Conservation (phyloP, 2,329 filamentous ascomycete species). For the Pezicula radicicola region DNA sequence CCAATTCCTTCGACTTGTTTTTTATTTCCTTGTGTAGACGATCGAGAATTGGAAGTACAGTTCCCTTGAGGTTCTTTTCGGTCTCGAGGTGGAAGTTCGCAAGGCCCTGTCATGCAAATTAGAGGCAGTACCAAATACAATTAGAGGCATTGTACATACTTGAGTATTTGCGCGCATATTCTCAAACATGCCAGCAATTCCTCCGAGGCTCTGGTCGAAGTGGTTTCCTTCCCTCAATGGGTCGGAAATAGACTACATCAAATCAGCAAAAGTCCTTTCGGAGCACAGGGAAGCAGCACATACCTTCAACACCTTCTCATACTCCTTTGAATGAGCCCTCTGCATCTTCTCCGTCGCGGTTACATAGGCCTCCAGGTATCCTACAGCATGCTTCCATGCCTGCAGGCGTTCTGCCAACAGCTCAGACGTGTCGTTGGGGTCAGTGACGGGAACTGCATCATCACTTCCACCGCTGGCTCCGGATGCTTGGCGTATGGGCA, state of each 20-base stretch:
- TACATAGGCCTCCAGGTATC: conserved; percentile 89
- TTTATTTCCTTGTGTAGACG: conserved; percentile 95
- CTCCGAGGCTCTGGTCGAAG: conserved; percentile 87
- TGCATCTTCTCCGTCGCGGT: conserved; percentile 82
- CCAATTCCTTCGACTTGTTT: conserved; percentile 88
- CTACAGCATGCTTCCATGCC: conserved; percentile 94
- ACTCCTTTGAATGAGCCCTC: conserved; percentile 84
- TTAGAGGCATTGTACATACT: conserved; percentile 35
- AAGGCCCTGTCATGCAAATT: conserved; percentile 60
- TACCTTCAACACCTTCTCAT: conserved; percentile 89
- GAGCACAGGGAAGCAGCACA: conserved; percentile 5
- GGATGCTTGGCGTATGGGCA: not conserved
- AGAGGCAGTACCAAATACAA: conserved; percentile 1
- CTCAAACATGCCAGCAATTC: conserved; percentile 87
- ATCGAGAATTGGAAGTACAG: conserved; percentile 83
- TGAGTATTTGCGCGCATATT: conserved; percentile 90
- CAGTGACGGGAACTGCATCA: not conserved
- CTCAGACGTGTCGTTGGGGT: conserved; percentile 50
- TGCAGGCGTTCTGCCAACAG: conserved; percentile 84
- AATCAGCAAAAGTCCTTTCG: conserved; percentile 5
- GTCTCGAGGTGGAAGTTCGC: conserved; percentile 89
- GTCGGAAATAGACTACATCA: conserved; percentile 69
- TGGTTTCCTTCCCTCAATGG: conserved; percentile 88
- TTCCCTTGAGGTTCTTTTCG: conserved; percentile 83
- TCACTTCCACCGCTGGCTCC: not conserved